A percentile compares a stretch with the other conserved stretches of the same genome.
phyloP scores from a whole-genome alignment of 805 yeast genomes.

The Candida boleticola region DNA sequence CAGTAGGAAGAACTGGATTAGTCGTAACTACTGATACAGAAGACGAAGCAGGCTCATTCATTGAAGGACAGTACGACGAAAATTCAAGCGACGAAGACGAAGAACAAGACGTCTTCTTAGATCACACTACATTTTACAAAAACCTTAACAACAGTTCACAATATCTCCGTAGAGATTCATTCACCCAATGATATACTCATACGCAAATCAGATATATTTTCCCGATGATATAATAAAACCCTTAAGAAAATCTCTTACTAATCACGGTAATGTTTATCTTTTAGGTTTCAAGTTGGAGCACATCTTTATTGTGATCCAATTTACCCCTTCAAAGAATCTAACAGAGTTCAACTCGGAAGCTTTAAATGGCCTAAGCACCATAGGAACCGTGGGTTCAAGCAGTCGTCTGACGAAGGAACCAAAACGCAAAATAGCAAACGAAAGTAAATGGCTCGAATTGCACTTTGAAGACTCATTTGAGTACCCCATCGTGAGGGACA shows the following conservation, averaged over 20 bases:
- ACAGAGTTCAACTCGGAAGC: background rate
- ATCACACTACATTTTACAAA: constrained; percentile 14
- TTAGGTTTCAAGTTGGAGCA: constrained; percentile 25
- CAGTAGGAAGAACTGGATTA: background rate
- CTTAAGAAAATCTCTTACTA: constrained; percentile 6
- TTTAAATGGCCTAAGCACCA: constrained; percentile 12
- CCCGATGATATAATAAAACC: constrained; percentile 28
- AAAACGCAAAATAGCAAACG: constrained; percentile 9
- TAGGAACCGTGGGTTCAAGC: constrained; percentile 19
- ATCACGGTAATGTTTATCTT: background rate
- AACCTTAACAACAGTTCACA: constrained; percentile 42
- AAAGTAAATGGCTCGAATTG: background rate
- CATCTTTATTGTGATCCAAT: constrained; percentile 21
- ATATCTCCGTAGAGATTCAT: constrained; percentile 41
- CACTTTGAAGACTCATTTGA: background rate
- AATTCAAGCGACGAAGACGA: background rate
- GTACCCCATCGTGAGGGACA: constrained; percentile 14
- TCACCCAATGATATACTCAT: constrained; percentile 20
- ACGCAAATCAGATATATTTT: constrained; percentile 26
- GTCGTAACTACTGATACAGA: background rate
- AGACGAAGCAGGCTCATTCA: background rate
- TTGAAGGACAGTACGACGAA: background rate
- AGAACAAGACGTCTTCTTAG: constrained; percentile 6
- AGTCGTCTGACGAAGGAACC: too few relatives aligned
- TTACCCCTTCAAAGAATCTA: constrained; percentile 1